phyloP scores from a whole-genome alignment of 2,329 filamentous ascomycete genomes.

The Alternaria rosae region DNA sequence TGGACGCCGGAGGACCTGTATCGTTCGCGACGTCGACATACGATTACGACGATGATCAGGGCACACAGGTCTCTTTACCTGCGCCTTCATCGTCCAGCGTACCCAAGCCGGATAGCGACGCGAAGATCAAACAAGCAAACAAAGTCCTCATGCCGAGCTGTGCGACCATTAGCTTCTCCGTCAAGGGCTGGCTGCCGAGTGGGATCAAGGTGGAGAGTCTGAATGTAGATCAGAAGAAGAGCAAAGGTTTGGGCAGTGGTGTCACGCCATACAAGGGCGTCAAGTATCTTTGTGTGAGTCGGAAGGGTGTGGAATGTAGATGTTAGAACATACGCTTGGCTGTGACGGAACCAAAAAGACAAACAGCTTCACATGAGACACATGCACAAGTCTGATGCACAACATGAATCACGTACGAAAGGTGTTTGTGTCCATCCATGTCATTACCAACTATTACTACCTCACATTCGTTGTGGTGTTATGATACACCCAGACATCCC shows the following conservation, averaged over 20 bases:
- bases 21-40: slow-evolving; percentile 34
- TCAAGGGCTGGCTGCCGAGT: slow-evolving; percentile 70
- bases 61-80: slow-evolving; percentile 14
- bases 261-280: slow-evolving; percentile 98
- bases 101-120: slow-evolving; percentile 50
- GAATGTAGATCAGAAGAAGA: slow-evolving; percentile 75
- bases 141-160: slow-evolving; percentile 58
- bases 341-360: neutral
- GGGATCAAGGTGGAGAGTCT: slow-evolving; percentile 70
- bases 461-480: neutral
- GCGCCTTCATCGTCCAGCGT: slow-evolving; percentile 13
- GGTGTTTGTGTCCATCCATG: neutral
- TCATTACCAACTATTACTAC: neutral
- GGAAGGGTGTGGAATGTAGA: slow-evolving; percentile 59
- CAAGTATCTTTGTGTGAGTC: slow-evolving; percentile 85
- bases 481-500: neutral
- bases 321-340: slow-evolving; percentile 22
- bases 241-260: slow-evolving; percentile 82
- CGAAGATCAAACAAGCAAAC: slow-evolving; percentile 66
- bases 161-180: slow-evolving; percentile 58
- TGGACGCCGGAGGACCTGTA: slow-evolving; percentile 46
- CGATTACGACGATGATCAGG: slow-evolving; percentile 43
- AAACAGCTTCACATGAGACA: neutral
- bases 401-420: neutral
- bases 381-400: neutral